Base-by-base conservation (phyloP, 2,329 filamentous ascomycete genomes). In the Neonectria hederae region DNA sequence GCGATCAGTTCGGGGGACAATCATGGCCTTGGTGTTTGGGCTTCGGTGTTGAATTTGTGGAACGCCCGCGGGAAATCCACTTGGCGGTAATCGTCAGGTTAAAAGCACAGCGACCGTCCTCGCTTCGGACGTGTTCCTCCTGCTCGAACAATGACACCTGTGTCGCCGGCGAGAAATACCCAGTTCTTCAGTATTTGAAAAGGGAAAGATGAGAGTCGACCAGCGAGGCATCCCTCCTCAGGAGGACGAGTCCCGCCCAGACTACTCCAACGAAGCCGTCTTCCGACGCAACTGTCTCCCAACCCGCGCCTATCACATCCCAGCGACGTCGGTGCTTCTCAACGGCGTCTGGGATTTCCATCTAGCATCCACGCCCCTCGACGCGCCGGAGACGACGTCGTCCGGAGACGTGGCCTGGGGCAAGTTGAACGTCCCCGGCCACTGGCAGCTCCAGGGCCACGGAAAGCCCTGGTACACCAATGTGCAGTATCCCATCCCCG, bases 361-460 rank as follows among this genome's bases (percentile, higher is more conserved):
- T 66, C 82, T 85, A 59, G 79, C 82, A 13, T 67, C 77, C 4
- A 82, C 78, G 8, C 83, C 84, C 1, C 69, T 80, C 8, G 80
- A 83, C 57, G 82, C 84, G 0, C 83, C 84, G 21, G 77, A 80
- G 24, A 56, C 68, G 3, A 57, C 42, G 30, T 42, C 63, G 10
- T 85, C 90, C 53, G 83, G 89, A 54, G 86, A 90, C 68, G 55
- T 83, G 86, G 65, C 67, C 42, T 76, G 72, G 74, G 78, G 56
- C 69, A 87, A 86, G 82, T 77, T 79, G 21, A 79, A 83, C 11
- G 90, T 92, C 0, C 90, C 90, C 0, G 87, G 87, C 3, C 87
- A 89, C 72, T 92, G 90, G 90, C 90, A 92, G 76, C 79, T 91
- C 5, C 87, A 92, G 76, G 90, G 89, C 26, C 87, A 89, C 72